phyloP scores from a whole-genome alignment of 345 rosid species.

The Diplotaxis tenuifolia region DNA sequence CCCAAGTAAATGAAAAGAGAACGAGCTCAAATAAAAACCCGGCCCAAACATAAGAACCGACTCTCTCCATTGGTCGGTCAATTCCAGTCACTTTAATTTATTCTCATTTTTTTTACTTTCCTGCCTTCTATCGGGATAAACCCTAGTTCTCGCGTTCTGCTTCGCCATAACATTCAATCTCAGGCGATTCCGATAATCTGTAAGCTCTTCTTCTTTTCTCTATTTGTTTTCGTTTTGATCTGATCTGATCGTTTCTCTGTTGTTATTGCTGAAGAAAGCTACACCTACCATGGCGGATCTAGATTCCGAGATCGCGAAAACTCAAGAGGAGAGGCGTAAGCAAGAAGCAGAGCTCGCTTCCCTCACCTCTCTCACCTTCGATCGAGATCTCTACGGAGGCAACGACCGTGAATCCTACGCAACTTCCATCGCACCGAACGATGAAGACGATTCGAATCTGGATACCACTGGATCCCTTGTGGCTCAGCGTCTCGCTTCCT shows the following conservation, averaged over 20 bases:
- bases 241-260: not conserved
- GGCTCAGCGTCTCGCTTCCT: constrained; percentile 75
- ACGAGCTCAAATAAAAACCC: not conserved
- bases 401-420: constrained; percentile 63
- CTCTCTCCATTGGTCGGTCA: constrained; percentile 3
- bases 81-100: not conserved
- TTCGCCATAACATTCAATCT: not conserved
- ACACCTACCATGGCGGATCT: constrained; percentile 40
- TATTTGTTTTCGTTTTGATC: not conserved
- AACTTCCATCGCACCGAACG: constrained; percentile 74
- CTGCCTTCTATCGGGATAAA: constrained; percentile 2
- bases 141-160: constrained; percentile 26
- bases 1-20: too few species aligned
- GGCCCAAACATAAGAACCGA: constrained; percentile 17
- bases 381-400: constrained; percentile 77
- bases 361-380: constrained; percentile 65
- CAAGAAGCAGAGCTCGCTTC: constrained; percentile 78
- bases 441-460: constrained; percentile 69
- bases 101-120: not conserved
- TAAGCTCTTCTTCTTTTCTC: not conserved
- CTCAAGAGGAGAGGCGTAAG: constrained; percentile 73
- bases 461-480: constrained; percentile 67
- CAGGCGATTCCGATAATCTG: constrained; percentile 16
- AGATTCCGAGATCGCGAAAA: constrained; percentile 78
- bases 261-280: not conserved